These are phyloP conservation scores for Pistacia vera DNA, from an alignment of 345 rosid species.

Conservation along the genomic window DNA sequence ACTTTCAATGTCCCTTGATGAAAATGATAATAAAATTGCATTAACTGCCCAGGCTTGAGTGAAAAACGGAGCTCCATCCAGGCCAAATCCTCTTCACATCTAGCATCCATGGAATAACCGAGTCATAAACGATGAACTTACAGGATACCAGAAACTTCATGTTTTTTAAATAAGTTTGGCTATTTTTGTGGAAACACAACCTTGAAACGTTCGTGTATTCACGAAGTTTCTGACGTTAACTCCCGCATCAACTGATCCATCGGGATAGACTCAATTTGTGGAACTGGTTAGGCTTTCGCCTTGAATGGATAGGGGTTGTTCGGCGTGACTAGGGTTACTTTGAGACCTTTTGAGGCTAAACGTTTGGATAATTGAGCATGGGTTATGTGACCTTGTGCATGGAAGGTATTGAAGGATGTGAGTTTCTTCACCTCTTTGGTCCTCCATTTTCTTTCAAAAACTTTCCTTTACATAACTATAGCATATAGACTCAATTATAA, in stretches of 20 bases:
- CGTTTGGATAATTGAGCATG: conserved; percentile 25
- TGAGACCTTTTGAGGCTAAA: conserved; percentile 13
- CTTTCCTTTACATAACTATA: no score
- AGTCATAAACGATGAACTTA: conserved; percentile 9
- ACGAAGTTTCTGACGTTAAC: no score
- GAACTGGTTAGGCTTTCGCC: background rate
- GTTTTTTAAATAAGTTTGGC: conserved; percentile 26
- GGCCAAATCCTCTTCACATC: conserved; percentile 9
- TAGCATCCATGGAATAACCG: background rate
- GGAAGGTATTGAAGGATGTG: conserved; percentile 18
- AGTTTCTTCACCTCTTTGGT: conserved; percentile 5
- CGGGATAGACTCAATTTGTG: background rate
- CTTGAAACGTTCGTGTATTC: background rate
- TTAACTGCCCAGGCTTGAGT: conserved; percentile 19
- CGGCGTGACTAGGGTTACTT: conserved; percentile 6
- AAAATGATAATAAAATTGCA: conserved; percentile 14
- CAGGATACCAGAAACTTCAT: background rate
- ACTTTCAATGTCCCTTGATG: conserved; percentile 18
- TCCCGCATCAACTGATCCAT: conserved; percentile 1
- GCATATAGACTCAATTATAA: no score
- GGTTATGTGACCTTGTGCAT: conserved; percentile 28
- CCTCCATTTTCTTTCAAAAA: background rate
- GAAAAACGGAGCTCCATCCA: conserved; percentile 24
- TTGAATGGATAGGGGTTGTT: background rate
- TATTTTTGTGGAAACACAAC: conserved; percentile 24